These are phyloP conservation scores for Letharia lupina DNA, from an alignment of 495 filamentous ascomycete genomes.

Conservation along the genomic window DNA sequence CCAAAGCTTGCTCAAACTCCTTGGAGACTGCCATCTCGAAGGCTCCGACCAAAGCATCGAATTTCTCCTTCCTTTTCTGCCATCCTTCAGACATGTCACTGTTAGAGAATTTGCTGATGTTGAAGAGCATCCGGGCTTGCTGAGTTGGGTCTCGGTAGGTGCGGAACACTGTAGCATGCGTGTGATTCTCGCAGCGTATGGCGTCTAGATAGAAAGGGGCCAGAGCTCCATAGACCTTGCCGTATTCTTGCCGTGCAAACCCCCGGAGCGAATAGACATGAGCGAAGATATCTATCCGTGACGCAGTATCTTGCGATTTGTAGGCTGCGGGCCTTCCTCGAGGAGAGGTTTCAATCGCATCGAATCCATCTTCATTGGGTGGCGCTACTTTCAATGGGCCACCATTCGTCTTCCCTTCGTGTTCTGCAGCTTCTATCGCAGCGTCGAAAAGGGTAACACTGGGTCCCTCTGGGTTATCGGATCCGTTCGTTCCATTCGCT, in stretches of 20 bases:
- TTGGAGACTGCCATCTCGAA: slow-evolving; percentile 86
- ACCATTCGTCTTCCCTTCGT: slow-evolving; percentile 14
- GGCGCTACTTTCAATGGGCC: slow-evolving; percentile 16
- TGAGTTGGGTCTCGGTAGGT: slow-evolving; percentile 79
- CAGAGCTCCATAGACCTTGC: slow-evolving; percentile 77
- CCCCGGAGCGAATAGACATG: slow-evolving; percentile 72
- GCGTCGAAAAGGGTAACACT: slow-evolving; percentile 62
- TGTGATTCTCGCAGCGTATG: slow-evolving; percentile 58
- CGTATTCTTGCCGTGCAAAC: slow-evolving; percentile 81
- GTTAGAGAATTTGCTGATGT: slow-evolving; percentile 66
- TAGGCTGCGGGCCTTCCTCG: slow-evolving; percentile 11
- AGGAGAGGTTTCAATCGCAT: slow-evolving; percentile 49
- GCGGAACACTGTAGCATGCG: slow-evolving; percentile 75
- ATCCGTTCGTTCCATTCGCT: slow-evolving; percentile 24
- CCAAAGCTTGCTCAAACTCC: slow-evolving; percentile 87
- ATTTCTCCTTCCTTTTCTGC: slow-evolving; percentile 55
- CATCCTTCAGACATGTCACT: slow-evolving; percentile 74
- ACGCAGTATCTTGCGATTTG: slow-evolving; percentile 42
- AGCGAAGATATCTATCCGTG: slow-evolving; percentile 56
- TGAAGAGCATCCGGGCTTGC: slow-evolving; percentile 79
- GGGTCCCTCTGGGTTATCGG: neutral
- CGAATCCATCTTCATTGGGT: slow-evolving; percentile 54
- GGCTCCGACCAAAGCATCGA: slow-evolving; percentile 65
- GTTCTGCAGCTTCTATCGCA: slow-evolving; percentile 40
- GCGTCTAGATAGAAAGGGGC: slow-evolving; percentile 85